These are phyloP conservation scores for Podosphaera fusca DNA, from an alignment of 2,329 filamentous ascomycete genomes.

Conservation along the genomic window DNA sequence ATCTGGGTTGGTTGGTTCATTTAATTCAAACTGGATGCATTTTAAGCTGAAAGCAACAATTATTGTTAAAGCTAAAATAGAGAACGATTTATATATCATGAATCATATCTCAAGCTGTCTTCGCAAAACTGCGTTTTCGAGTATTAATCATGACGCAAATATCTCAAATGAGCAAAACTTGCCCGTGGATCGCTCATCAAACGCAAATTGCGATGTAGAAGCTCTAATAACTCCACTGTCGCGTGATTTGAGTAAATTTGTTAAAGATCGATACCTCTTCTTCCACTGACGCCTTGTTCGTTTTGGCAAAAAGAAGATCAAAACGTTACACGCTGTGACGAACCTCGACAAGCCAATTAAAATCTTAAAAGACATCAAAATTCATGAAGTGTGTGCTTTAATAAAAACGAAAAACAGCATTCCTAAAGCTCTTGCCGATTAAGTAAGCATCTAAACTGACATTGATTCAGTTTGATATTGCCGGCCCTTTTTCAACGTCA, in stretches of 20 bases:
- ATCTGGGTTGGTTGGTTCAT: background rate
- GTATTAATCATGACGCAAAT: background rate
- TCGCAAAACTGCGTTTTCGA: background rate
- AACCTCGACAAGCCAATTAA: too few relatives aligned
- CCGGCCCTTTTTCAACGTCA: background rate
- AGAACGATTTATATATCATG: background rate
- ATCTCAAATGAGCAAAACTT: background rate
- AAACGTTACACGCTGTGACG: too few relatives aligned
- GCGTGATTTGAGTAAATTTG: too few relatives aligned
- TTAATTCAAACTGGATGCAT: background rate
- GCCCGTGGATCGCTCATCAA: too few relatives aligned
- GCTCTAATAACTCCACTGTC: background rate
- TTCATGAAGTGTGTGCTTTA: too few relatives aligned
- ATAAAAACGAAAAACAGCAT: too few relatives aligned
- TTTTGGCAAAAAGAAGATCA: too few relatives aligned
- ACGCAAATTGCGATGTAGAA: background rate
- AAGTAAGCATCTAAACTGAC: too few relatives aligned
- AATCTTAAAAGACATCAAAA: too few relatives aligned
- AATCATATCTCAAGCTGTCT: background rate
- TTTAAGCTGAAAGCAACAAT: background rate
- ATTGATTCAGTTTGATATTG: too few relatives aligned
- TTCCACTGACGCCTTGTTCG: background rate
- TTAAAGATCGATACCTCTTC: background rate
- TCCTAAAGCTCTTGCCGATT: too few relatives aligned
- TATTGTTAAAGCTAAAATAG: background rate